These are phyloP conservation scores for Babesia microti DNA, from an alignment of 169 alveolate species.

Conservation along the genomic window DNA sequence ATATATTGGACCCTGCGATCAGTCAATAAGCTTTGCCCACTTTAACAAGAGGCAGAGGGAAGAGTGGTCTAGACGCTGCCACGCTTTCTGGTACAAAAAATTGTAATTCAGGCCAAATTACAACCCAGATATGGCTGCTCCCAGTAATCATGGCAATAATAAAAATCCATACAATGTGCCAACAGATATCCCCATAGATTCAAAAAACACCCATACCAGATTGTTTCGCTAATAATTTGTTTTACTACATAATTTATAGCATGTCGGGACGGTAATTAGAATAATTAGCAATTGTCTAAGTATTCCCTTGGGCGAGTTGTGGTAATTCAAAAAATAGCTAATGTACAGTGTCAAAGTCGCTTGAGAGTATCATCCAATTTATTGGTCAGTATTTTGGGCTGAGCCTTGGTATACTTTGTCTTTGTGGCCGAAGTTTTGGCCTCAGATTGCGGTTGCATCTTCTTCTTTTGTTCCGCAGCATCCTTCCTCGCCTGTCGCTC, in stretches of 20 bases:
- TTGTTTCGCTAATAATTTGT: slow-evolving; percentile 1
- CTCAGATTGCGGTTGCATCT: slow-evolving; percentile 15
- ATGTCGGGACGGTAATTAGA: neutral
- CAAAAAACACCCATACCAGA: neutral
- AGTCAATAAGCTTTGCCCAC: slow-evolving; percentile 18
- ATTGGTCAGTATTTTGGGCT: slow-evolving; percentile 6
- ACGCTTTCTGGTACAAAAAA: slow-evolving; percentile 30
- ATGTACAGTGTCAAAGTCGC: slow-evolving; percentile 6
- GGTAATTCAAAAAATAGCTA: too few species aligned
- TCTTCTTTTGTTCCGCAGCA: slow-evolving; percentile 53
- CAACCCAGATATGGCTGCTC: neutral
- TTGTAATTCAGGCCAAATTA: neutral
- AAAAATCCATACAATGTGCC: neutral
- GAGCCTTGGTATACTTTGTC: slow-evolving; percentile 8
- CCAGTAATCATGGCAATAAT: slow-evolving; percentile 1
- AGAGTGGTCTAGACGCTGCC: slow-evolving; percentile 32
- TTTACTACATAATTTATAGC: neutral
- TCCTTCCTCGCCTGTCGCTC: slow-evolving; percentile 50
- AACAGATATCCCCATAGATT: too few species aligned
- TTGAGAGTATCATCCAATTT: slow-evolving; percentile 20
- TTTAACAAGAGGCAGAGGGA: slow-evolving; percentile 15
- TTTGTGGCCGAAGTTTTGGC: slow-evolving; percentile 18
- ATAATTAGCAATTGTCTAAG: too few species aligned
- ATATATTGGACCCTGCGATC: slow-evolving; percentile 29
- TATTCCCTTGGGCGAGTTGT: too few species aligned